phyloP scores from a whole-genome alignment of 129 eudicot species.

The Centrapalus pauciflorus region DNA sequence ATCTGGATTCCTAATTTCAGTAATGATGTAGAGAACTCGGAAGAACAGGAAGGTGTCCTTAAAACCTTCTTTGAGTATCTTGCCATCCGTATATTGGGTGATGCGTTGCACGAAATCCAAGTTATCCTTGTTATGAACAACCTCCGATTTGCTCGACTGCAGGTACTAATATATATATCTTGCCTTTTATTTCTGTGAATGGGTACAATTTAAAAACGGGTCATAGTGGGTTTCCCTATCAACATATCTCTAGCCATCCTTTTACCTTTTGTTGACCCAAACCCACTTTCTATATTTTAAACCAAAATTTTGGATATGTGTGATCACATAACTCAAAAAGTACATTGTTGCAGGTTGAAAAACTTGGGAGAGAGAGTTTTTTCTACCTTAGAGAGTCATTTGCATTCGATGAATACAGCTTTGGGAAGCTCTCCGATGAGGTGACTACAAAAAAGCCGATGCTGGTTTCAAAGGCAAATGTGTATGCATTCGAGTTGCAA shows the following conservation, averaged over 20 bases:
- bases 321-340: background rate
- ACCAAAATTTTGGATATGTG: background rate
- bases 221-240: background rate
- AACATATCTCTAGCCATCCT: too few species aligned
- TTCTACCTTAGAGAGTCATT: conserved; percentile 69
- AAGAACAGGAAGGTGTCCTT: conserved; percentile 41
- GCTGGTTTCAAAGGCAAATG: conserved; percentile 51
- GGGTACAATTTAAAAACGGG: too few species aligned
- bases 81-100: conserved; percentile 66
- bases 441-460: conserved; percentile 41
- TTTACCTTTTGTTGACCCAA: background rate
- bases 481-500: conserved; percentile 55
- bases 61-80: conserved; percentile 56
- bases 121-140: conserved; percentile 78
- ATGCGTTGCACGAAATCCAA: conserved; percentile 43
- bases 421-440: conserved; percentile 55
- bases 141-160: conserved; percentile 72
- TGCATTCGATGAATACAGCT: conserved; percentile 57
- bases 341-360: conserved; percentile 57
- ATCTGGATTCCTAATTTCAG: conserved; percentile 75
- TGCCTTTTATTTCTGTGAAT: background rate
- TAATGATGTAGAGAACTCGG: conserved; percentile 36
- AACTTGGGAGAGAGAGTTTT: conserved; percentile 62
- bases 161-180: conserved; percentile 41
- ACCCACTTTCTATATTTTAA: too few species aligned